phyloP scores from a whole-genome alignment of 2,329 filamentous ascomycete species.

The Penicillium sclerotiorum region DNA sequence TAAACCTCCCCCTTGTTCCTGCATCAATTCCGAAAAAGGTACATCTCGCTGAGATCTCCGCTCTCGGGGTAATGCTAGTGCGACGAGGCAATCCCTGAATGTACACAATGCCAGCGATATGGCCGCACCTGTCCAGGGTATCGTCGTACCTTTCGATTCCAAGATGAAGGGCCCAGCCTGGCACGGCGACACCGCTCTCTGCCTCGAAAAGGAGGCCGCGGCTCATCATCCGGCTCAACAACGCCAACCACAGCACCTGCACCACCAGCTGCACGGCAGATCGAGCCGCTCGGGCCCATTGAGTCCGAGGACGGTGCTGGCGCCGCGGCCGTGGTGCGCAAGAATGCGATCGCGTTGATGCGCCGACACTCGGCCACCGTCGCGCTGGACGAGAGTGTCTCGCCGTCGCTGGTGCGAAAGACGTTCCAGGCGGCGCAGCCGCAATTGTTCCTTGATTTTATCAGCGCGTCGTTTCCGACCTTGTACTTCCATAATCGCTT shows the following conservation, averaged over 20 bases:
- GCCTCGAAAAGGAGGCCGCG: conserved; percentile 11
- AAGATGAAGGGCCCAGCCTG: conserved; percentile 41
- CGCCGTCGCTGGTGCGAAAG: conserved; percentile 26
- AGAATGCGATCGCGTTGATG: conserved; percentile 31
- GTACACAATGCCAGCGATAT: conserved; percentile 40
- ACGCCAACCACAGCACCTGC: conserved; percentile 2
- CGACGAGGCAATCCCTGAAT: conserved; percentile 48
- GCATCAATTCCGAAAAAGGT: too few relatives aligned
- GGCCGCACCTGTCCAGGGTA: conserved; percentile 42
- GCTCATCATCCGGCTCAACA: conserved; percentile 4
- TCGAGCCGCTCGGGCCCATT: conserved; percentile 1
- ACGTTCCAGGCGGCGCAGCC: conserved; percentile 24
- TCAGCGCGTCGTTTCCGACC: conserved; percentile 31
- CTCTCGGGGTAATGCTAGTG: conserved; percentile 39
- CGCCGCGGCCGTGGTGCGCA: conserved; percentile 21
- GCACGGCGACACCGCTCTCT: conserved; percentile 31
- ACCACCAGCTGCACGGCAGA: conserved; percentile 4
- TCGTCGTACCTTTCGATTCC: conserved; percentile 37
- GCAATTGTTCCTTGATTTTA: conserved; percentile 28
- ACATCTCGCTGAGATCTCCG: background rate
- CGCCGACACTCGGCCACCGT: conserved; percentile 20
- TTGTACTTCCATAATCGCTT: conserved; percentile 33
- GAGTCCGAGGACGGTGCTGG: background rate
- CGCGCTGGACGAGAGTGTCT: conserved; percentile 23
- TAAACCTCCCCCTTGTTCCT: too few relatives aligned